These are phyloP conservation scores for Fusarium siculi DNA, from an alignment of 2,329 filamentous ascomycete species.

Conservation along the genomic window DNA sequence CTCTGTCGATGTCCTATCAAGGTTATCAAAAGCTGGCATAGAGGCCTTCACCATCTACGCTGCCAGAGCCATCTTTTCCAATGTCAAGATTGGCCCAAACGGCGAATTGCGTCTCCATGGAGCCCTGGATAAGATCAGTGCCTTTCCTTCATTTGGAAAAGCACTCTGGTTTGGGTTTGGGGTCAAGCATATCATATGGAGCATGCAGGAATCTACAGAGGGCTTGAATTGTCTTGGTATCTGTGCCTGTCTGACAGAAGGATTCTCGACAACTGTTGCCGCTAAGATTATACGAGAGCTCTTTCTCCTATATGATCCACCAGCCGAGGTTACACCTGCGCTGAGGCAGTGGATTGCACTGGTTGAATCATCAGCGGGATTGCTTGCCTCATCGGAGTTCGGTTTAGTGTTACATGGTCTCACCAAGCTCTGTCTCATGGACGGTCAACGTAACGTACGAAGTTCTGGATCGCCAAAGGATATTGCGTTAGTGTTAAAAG, in stretches of 20 bases:
- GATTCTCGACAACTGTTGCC: rapidly evolving
- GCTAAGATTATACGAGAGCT: not conserved
- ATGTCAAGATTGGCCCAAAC: rapidly evolving
- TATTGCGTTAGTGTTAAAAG: rapidly evolving
- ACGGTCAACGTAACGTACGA: rapidly evolving
- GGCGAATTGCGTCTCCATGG: rapidly evolving
- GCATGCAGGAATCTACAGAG: rapidly evolving
- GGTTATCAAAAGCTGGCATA: rapidly evolving
- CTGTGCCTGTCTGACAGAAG: not conserved
- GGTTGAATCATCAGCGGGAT: rapidly evolving
- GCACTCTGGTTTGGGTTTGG: rapidly evolving
- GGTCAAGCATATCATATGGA: not conserved
- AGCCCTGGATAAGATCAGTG: not conserved
- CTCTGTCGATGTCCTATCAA: rapidly evolving
- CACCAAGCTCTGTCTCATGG: rapidly evolving
- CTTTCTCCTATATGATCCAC: rapidly evolving
- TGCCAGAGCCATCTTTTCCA: not conserved
- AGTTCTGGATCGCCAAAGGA: not conserved
- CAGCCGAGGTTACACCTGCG: rapidly evolving
- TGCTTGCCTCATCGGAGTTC: rapidly evolving
- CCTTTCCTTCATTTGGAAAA: rapidly evolving
- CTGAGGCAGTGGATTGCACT: not conserved
- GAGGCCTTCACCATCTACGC: rapidly evolving
- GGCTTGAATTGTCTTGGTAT: not conserved
- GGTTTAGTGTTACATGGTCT: rapidly evolving